Conservation (phyloP, 2,329 filamentous ascomycete species). For the Aureobasidium subglaciale region DNA sequence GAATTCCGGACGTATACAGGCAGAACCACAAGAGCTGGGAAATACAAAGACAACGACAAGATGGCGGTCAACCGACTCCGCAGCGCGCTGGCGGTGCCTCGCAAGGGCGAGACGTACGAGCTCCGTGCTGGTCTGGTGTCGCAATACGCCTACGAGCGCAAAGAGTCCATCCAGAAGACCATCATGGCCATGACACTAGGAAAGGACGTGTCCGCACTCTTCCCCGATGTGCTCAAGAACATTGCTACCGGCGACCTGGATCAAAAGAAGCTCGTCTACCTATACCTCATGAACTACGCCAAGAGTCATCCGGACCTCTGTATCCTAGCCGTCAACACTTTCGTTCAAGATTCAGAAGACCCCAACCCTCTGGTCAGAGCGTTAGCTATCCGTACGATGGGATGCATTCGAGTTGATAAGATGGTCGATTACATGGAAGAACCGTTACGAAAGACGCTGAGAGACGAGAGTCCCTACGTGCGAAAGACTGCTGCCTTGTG, state of each 20-base stretch:
- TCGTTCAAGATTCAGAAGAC: slow-evolving; percentile 98
- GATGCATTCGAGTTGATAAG: slow-evolving; percentile 95
- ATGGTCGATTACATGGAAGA: slow-evolving; percentile 99
- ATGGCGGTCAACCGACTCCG: slow-evolving; percentile 97
- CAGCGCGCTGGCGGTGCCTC: slow-evolving; percentile 84
- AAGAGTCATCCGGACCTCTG: slow-evolving; percentile 98
- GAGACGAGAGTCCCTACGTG: slow-evolving; percentile 96
- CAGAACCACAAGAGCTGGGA: slow-evolving; percentile 1
- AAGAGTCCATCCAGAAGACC: slow-evolving; percentile 98
- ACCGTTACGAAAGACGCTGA: slow-evolving; percentile 85
- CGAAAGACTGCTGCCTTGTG: slow-evolving; percentile 97
- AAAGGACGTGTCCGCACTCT: slow-evolving; percentile 95
- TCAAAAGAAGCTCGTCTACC: slow-evolving; percentile 98
- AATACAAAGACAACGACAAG: slow-evolving; percentile 17
- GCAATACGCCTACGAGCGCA: slow-evolving; percentile 97
- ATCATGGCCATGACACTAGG: slow-evolving; percentile 99
- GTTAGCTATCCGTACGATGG: slow-evolving; percentile 95
- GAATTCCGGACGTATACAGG: not conserved
- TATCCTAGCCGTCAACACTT: slow-evolving; percentile 97
- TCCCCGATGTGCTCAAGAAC: slow-evolving; percentile 97
- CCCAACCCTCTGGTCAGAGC: slow-evolving; percentile 93
- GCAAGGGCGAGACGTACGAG: slow-evolving; percentile 98
- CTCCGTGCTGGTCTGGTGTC: slow-evolving; percentile 89
- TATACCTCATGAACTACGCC: slow-evolving; percentile 99
- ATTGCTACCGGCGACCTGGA: slow-evolving; percentile 92